phyloP scores from a whole-genome alignment of 1,139 yeast genomes.

The Eremothecium sinecaudum region DNA sequence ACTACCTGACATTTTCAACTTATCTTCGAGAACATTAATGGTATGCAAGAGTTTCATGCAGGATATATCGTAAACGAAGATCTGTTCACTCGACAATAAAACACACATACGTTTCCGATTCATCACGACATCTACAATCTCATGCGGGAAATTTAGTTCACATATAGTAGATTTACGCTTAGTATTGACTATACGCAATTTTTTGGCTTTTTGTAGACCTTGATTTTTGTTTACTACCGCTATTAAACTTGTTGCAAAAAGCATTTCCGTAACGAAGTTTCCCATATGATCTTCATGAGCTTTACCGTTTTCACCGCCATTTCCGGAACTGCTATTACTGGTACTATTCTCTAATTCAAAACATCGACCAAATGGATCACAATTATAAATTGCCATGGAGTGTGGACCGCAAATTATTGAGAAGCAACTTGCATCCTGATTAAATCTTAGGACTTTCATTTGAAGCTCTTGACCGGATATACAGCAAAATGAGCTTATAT shows the following conservation, averaged over 20 bases:
- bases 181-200: conserved; percentile 52
- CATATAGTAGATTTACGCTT: conserved; percentile 37
- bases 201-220: conserved; percentile 37
- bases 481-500: no score
- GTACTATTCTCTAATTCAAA: conserved; percentile 22
- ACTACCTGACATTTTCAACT: conserved; percentile 10
- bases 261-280: conserved; percentile 44
- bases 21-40: conserved; percentile 34
- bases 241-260: conserved; percentile 60
- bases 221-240: conserved; percentile 46
- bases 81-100: conserved; percentile 49
- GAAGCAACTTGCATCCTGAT: conserved; percentile 30
- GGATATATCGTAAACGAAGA: conserved; percentile 63
- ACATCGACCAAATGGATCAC: conserved; percentile 31
- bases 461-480: no score
- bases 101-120: conserved; percentile 60
- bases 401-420: conserved; percentile 19
- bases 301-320: conserved; percentile 1
- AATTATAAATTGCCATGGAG: conserved; percentile 24
- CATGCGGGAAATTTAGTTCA: conserved; percentile 58
- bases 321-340: conserved; percentile 4
- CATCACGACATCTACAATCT: conserved; percentile 51
- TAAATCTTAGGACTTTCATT: conserved; percentile 26
- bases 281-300: conserved; percentile 2
- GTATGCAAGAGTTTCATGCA: conserved; percentile 61